Evolutionary conservation across 228 moss, liverwort and hornwort genomes (phyloP).

Genomic region (Sphagnum fallax): DNA sequence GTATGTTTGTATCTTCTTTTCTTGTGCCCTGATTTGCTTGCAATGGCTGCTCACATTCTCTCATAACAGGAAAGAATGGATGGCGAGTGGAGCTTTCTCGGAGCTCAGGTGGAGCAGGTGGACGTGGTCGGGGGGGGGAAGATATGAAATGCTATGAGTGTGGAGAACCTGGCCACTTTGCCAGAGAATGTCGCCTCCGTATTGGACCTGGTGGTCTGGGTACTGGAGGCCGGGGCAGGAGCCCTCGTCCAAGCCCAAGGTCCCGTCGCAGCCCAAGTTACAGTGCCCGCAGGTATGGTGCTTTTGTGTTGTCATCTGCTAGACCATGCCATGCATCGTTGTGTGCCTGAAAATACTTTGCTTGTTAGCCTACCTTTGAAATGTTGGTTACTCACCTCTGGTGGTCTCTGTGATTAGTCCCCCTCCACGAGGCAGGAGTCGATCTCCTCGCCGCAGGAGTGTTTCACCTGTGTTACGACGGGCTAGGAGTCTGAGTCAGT

Average conservation of each 20-base stretch:
- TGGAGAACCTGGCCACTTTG: conserved; percentile 98
- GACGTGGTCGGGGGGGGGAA: conserved; percentile 93
- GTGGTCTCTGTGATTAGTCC: conserved; percentile 17
- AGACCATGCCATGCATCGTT: background rate
- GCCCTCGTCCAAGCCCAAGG: conserved; percentile 67
- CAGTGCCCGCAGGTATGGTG: conserved; percentile 42
- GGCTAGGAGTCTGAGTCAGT: conserved; percentile 79
- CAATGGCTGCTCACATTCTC: background rate
- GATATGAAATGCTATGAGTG: conserved; percentile 99
- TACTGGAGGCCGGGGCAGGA: conserved; percentile 86
- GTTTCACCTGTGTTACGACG: conserved; percentile 70
- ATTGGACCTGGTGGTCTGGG: conserved; percentile 96
- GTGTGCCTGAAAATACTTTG: background rate
- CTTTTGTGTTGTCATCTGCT: background rate
- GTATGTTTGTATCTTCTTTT: too few relatives aligned
- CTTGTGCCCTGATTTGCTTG: background rate
- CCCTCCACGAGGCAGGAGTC: conserved; percentile 65
- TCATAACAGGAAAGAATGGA: conserved; percentile 85
- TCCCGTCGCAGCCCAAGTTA: conserved; percentile 65
- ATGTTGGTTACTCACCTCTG: background rate
- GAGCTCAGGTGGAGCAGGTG: conserved; percentile 96
- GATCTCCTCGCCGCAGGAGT: conserved; percentile 79
- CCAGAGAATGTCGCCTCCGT: conserved; percentile 89
- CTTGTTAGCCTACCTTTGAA: background rate
- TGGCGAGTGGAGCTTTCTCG: conserved; percentile 99